Base-by-base conservation (phyloP, 495 filamentous ascomycete species). In the Hamigera avellanea region DNA sequence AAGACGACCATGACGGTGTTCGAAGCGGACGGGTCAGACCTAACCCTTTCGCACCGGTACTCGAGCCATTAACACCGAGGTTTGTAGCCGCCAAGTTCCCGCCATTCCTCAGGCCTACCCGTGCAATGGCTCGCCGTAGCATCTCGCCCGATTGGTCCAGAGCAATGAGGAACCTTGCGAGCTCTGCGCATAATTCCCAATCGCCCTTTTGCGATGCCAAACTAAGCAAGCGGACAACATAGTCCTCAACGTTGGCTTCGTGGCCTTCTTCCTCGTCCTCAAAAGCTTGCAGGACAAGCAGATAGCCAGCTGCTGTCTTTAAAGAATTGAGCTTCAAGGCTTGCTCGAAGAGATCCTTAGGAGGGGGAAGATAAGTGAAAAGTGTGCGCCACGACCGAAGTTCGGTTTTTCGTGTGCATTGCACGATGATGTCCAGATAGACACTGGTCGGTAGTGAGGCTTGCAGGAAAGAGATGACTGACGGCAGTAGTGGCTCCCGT, bases 351-450 rank as follows among this genome's bases (percentile, higher is more conserved):
- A 96, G 71, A 39, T 85, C 80, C 42, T 86, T 80, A 6, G 91
- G 86, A 2, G 87, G 81, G 2, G 93, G 91, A 1, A 96, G 71
- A 47, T 93, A 80, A 8, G 78, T 72, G 54, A 96, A 96, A 2
- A 99, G 70, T 1, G 93, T 93, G 18, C 81, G 79, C 93, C 93
- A 99, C 14, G 82, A 93, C 18, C 88, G 78, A 6, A 95, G 76
- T 47, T 99, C 93, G 0, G 93, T 99, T 60, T 99, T 96, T 14
- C 93, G 80, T 0, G 91, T 95, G 57, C 93, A 99, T 62, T 94
- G 89, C 1, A 99, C 87, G 4, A 99, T 78, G 38, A 95, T 86
- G 52, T 96, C 91, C 19, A 96, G 76, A 41, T 95, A 96, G 9
- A 59, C 56, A 8, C 48, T 52, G 33, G 84, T 67, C 18, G 81